Evolutionary conservation across 2,329 filamentous ascomycete genomes (phyloP), one percentile per base, ranked within the genome.

Genomic region (Epichloe festucae): DNA sequence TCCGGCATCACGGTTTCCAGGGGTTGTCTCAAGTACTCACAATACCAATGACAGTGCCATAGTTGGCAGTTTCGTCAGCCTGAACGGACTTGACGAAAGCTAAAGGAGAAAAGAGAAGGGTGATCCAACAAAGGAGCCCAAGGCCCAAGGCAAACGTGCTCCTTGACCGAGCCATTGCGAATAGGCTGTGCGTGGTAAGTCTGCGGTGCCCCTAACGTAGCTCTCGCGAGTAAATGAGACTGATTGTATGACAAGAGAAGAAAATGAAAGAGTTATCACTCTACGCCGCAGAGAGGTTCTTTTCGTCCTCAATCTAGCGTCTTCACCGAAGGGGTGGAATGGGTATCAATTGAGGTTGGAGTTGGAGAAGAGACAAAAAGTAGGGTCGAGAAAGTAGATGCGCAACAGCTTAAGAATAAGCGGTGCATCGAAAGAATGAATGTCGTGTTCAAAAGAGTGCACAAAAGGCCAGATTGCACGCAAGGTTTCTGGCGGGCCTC

Each of bases 11-110:
- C 5, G 39, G 27, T 11, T n/a, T 27, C 40, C 15, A 35, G 31
- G 39, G 39, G 39, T 14, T 15, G 17, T 36, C n/a, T 54, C 49
- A 43, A 52, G 35, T 45, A 76, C 76, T 68, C 71, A 78, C 89
- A 73, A 95, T 95, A 82, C 89, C 89, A 64, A 95, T 90, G 62
- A 95, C 89, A 64, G 85, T 91, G 68, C 89, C 89, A 71, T 88
- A 87, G 66, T 81, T 84, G 53, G 90, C 84, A 60, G 79, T 76
- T 62, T 89, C 83, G 58, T 88, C 80, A 53, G 85, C 82, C 63
- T 79, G 73, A 55, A 84, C 91, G 59, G 84, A 79, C 71, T 85
- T 82, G 60, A 95, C 81, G 66, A 97, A 85, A 58, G 89, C 85
- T 65, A 95, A 77, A 60, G 90, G 89, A 58, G 86, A 82, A 64